These are phyloP conservation scores for Incumbomyces lentus DNA, from an alignment of 2,329 filamentous ascomycete species.

Conservation along the genomic window DNA sequence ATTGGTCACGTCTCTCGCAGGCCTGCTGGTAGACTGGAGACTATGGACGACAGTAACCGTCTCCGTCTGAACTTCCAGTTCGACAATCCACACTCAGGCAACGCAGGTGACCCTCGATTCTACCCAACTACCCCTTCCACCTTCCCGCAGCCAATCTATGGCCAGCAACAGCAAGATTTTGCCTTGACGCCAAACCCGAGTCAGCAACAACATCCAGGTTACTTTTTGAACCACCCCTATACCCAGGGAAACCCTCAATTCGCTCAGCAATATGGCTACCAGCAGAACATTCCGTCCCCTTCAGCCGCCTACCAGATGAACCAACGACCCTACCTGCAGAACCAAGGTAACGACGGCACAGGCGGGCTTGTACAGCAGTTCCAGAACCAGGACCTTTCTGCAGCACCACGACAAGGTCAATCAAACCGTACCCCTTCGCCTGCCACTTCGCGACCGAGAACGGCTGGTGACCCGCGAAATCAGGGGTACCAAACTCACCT, in stretches of 20 bases:
- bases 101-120: conserved; percentile 51
- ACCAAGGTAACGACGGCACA: conserved; percentile 65
- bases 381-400: conserved; percentile 85
- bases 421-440: conserved; percentile 62
- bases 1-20: not conserved
- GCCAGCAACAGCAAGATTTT: conserved; percentile 51
- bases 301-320: conserved; percentile 44
- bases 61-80: conserved; percentile 40
- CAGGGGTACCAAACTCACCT: conserved; percentile 52
- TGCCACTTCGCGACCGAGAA: conserved; percentile 58
- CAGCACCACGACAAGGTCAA: conserved; percentile 56
- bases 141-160: conserved; percentile 82
- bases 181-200: conserved; percentile 33
- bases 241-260: conserved; percentile 41
- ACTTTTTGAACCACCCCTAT: conserved; percentile 56
- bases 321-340: conserved; percentile 28
- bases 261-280: conserved; percentile 40
- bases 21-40: not conserved
- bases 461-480: conserved; percentile 60
- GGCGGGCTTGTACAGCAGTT: conserved; percentile 92
- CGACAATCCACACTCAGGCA: conserved; percentile 55
- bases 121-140: conserved; percentile 89
- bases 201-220: conserved; percentile 37
- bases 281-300: conserved; percentile 46
- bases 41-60: conserved; percentile 48